These are phyloP conservation scores for Stephanocyclus meneghinianus DNA, from an alignment of 352 stramenopile species.

Conservation along the genomic window DNA sequence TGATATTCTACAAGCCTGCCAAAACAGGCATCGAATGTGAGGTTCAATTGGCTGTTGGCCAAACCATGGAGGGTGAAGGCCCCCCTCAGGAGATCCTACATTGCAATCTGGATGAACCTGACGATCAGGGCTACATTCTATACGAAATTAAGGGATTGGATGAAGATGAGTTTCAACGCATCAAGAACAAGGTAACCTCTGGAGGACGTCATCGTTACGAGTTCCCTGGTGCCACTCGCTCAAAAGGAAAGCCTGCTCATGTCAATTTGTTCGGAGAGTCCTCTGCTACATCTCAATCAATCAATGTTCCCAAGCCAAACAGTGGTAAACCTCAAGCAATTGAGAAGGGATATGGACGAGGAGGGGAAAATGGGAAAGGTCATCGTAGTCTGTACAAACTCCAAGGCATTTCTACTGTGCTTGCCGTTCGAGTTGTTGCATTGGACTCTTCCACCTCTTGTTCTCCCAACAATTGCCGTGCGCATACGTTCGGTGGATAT, in stretches of 20 bases:
- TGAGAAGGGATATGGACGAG: not conserved
- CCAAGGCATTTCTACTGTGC: conserved; percentile 20
- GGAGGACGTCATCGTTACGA: conserved; percentile 1
- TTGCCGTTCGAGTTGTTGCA: conserved; percentile 13
- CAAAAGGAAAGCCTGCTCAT: conserved; percentile 2
- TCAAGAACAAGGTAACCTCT: conserved; percentile 8
- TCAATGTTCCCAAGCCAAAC: not conserved
- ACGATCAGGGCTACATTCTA: not conserved
- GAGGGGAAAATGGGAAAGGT: not conserved
- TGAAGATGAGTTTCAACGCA: conserved; percentile 9
- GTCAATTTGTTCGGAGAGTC: not conserved
- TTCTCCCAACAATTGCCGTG: conserved; percentile 11
- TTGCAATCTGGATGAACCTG: conserved; percentile 3
- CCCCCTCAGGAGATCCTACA: conserved; percentile 5
- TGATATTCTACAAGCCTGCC: not conserved
- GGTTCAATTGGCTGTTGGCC: conserved; percentile 9
- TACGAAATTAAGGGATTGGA: conserved; percentile 29
- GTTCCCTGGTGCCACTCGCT: conserved; percentile 13
- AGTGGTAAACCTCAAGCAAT: conserved; percentile 16
- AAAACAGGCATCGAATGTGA: not conserved
- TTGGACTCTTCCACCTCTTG: conserved; percentile 3
- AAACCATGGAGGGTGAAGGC: not conserved
- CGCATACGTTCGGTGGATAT: conserved; percentile 14
- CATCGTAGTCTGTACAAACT: conserved; percentile 6
- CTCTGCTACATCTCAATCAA: conserved; percentile 2